These are phyloP conservation scores for Mrakia gelida DNA, from an alignment of 768 basidiomycete species.

Conservation along the genomic window DNA sequence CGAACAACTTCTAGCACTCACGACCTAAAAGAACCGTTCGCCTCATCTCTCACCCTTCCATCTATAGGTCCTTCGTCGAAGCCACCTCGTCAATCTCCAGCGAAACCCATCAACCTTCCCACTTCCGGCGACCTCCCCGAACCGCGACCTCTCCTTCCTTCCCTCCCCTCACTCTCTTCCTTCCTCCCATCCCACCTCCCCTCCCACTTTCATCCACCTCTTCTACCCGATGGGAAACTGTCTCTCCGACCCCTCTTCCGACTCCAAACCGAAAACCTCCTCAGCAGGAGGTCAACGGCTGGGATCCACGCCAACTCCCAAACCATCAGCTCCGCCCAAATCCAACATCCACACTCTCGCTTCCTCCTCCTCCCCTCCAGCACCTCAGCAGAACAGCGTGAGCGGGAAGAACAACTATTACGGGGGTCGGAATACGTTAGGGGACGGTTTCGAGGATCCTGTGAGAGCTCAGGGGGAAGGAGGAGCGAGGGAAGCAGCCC, in stretches of 20 bases:
- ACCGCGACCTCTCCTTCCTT: neutral
- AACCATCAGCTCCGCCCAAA: neutral
- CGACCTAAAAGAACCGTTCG: neutral
- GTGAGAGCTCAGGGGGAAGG: constrained; percentile 15
- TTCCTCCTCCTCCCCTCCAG: neutral
- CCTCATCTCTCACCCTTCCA: neutral
- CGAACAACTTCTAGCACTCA: neutral
- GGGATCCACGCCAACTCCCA: constrained; percentile 13
- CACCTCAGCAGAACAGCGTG: neutral
- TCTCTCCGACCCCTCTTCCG: constrained; percentile 21
- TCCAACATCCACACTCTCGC: constrained; percentile 19
- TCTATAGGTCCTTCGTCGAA: too few relatives aligned
- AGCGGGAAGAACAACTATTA: neutral
- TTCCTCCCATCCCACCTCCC: neutral
- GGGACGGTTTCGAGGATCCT: constrained; percentile 30
- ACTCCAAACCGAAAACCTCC: neutral
- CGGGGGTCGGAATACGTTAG: constrained; percentile 23
- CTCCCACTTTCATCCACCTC: too few relatives aligned
- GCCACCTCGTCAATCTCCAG: too few relatives aligned
- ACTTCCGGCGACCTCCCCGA: neutral
- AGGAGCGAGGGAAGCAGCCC: constrained; percentile 22
- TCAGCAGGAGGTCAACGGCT: constrained; percentile 23
- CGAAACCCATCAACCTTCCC: neutral
- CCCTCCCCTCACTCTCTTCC: neutral
- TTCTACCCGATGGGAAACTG: constrained; percentile 26